Conservation (phyloP, 495 filamentous ascomycete genomes). For the Neohortaea acidophila region DNA sequence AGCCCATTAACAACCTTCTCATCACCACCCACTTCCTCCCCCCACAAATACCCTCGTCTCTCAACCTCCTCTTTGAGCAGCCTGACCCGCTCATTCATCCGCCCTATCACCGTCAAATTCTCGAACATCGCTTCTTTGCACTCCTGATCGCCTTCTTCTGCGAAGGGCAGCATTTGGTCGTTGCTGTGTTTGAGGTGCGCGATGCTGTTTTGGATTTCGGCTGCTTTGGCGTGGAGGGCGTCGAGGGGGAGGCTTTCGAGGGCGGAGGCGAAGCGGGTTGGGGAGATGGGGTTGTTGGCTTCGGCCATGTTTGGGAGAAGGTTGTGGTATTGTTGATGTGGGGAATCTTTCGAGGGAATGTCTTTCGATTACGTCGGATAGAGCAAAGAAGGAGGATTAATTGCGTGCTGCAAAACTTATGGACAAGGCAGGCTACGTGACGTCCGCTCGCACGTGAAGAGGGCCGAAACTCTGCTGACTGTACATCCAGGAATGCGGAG, state of each 20-base stretch:
- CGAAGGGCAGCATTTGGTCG: conserved; percentile 45
- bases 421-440: no score
- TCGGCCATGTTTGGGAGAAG: conserved; percentile 12
- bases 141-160: conserved; percentile 43
- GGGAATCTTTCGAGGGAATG: not conserved
- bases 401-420: no score
- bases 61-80: conserved; percentile 63
- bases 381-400: no score
- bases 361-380: no score
- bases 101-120: conserved; percentile 56
- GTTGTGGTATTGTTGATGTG: not conserved
- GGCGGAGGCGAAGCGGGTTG: conserved; percentile 52
- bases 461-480: no score
- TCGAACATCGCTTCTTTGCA: conserved; percentile 57
- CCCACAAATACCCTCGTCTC: conserved; percentile 54
- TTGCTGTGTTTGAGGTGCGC: conserved; percentile 69
- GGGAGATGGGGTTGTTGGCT: conserved; percentile 39
- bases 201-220: conserved; percentile 70
- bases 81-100: conserved; percentile 57
- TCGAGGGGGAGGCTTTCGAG: conserved; percentile 56
- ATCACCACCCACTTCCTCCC: conserved; percentile 30
- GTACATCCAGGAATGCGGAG: no score
- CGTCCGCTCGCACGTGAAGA: no score
- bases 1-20: conserved; percentile 23
- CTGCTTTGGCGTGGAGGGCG: conserved; percentile 60